A percentile compares a stretch with the other conserved stretches of the same genome.
These are phyloP conservation scores for Fagopyrum esculentum DNA, from an alignment of 148 eudicot genomes.

Conservation along the genomic window DNA sequence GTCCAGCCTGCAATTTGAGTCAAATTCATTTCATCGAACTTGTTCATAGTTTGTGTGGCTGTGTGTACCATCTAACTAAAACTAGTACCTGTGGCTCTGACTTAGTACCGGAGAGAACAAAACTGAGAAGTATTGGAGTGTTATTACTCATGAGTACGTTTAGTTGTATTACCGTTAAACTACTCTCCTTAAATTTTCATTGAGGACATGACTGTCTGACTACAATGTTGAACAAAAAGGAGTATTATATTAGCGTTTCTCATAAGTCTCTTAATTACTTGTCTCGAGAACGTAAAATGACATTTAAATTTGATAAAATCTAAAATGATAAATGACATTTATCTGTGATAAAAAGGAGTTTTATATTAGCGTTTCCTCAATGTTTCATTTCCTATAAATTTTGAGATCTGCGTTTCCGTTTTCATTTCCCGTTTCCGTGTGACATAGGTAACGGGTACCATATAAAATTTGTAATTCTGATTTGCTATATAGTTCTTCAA, in stretches of 20 bases:
- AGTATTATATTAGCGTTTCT: no score
- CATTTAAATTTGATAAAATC: no score
- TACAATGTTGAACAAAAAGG: background rate
- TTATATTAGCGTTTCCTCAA: no score
- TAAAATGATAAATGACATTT: no score
- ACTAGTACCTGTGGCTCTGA: background rate
- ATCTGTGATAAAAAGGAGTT: no score
- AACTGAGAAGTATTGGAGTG: background rate
- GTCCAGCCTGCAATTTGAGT: background rate
- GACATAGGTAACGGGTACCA: background rate
- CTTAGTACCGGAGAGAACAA: background rate
- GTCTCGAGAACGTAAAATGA: no score
- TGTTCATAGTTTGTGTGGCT: background rate
- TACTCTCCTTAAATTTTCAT: background rate
- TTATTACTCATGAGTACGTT: background rate
- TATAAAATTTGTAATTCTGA: background rate
- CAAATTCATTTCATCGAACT: background rate
- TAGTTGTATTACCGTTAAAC: background rate
- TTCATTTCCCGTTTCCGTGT: no score
- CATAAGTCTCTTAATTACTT: no score
- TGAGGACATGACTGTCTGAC: background rate
- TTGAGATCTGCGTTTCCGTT: no score
- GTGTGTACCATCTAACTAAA: background rate
- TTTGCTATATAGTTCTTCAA: background rate
- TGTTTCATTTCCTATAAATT: no score